These are phyloP conservation scores for Solanum habrochaites DNA, from an alignment of 257 asterid species.

Conservation along the genomic window DNA sequence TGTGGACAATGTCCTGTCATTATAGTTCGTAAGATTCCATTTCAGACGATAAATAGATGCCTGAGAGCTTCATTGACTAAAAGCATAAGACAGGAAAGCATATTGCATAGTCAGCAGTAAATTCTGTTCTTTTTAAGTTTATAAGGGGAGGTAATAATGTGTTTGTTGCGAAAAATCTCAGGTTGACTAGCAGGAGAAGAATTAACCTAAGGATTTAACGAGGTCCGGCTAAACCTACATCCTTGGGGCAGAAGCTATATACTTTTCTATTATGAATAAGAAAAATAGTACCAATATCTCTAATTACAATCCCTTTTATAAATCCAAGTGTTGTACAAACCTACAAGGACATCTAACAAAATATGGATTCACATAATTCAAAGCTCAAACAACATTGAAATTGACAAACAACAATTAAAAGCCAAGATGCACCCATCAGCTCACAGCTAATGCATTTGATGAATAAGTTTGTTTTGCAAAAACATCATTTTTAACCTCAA, in stretches of 20 bases:
- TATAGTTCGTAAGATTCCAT: background rate
- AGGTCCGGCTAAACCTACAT: background rate
- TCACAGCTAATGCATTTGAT: background rate
- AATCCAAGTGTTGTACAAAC: background rate
- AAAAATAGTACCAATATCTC: background rate
- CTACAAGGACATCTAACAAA: background rate
- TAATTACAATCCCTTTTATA: background rate
- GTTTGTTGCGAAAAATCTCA: background rate
- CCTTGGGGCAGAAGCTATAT: background rate
- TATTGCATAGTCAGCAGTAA: background rate
- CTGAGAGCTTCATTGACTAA: background rate
- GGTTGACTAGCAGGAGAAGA: background rate
- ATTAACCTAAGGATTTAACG: background rate
- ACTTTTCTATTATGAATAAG: background rate
- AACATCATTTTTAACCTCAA: conserved; percentile 42
- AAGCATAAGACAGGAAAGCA: background rate
- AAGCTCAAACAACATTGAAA: background rate
- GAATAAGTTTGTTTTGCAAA: background rate
- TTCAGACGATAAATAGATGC: background rate
- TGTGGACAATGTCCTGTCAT: background rate
- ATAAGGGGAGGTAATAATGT: background rate
- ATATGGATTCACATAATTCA: background rate
- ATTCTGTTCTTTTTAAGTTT: background rate
- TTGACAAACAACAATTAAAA: background rate
- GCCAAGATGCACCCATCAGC: background rate